Percentiles rank a stretch among this genome's conserved stretches.
phyloP scores from a whole-genome alignment of 768 basidiomycete species.

The Serpula lacrymans region DNA sequence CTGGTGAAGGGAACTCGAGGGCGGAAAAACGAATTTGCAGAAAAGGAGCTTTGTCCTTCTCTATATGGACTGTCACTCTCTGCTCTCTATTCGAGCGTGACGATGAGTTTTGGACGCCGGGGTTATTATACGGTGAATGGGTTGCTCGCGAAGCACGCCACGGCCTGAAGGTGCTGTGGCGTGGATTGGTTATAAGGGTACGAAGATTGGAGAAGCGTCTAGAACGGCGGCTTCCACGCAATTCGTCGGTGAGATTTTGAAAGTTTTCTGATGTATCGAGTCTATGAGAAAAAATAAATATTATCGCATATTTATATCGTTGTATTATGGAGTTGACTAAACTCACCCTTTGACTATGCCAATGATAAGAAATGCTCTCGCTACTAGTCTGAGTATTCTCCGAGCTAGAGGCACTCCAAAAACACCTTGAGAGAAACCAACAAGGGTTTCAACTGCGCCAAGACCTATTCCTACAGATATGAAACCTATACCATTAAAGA shows the following conservation, averaged over 20 bases:
- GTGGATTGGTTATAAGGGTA: constrained; percentile 52
- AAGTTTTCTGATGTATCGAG: constrained; percentile 56
- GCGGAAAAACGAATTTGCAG: constrained; percentile 55
- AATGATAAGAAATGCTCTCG: constrained; percentile 52
- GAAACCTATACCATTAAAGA: constrained; percentile 65
- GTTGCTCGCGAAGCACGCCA: constrained; percentile 48
- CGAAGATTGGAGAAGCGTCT: constrained; percentile 38
- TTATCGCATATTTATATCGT: neutral
- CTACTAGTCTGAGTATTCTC: constrained; percentile 53
- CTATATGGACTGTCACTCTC: constrained; percentile 49
- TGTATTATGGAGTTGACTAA: neutral
- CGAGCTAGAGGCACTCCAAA: constrained; percentile 55
- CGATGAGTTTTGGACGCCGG: too few relatives aligned
- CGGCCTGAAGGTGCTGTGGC: constrained; percentile 50
- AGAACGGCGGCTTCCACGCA: constrained; percentile 19
- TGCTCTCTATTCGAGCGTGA: constrained; percentile 20
- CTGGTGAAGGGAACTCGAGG: constrained; percentile 38
- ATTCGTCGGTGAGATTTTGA: constrained; percentile 39
- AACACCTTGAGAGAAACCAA: constrained; percentile 56
- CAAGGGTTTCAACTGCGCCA: constrained; percentile 59
- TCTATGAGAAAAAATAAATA: constrained; percentile 26
- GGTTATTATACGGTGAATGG: too few relatives aligned
- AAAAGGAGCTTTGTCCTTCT: constrained; percentile 42
- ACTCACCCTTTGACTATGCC: constrained; percentile 69
- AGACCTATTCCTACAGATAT: constrained; percentile 57